These are phyloP conservation scores for Diaporthe caulivora DNA, from an alignment of 2,329 filamentous ascomycete species.

Conservation along the genomic window DNA sequence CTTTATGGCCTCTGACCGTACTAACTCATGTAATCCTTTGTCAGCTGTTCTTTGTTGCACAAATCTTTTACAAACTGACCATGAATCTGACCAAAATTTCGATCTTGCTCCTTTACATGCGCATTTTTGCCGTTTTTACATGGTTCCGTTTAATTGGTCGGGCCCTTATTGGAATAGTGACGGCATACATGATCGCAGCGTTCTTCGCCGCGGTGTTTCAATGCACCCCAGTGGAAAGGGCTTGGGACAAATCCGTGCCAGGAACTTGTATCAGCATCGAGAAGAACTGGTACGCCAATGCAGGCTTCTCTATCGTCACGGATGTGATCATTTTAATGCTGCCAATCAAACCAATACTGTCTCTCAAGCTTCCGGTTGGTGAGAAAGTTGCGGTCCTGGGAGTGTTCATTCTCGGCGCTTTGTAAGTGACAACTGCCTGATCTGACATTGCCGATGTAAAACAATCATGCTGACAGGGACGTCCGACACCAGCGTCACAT, in stretches of 20 bases:
- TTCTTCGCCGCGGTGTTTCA: slow-evolving; percentile 12
- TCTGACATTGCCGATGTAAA: not conserved
- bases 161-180: slow-evolving; percentile 10
- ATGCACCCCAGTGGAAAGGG: not conserved
- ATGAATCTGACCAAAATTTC: slow-evolving; percentile 19
- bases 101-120: slow-evolving; percentile 13
- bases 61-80: slow-evolving; percentile 18
- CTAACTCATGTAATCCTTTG: not conserved
- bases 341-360: slow-evolving; percentile 9
- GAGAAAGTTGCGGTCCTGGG: slow-evolving; percentile 12
- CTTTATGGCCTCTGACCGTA: not conserved
- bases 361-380: slow-evolving; percentile 5
- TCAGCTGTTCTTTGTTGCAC: slow-evolving; percentile 19
- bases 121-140: not conserved
- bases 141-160: slow-evolving; percentile 3
- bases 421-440: not conserved
- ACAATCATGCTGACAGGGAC: not conserved
- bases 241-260: not conserved
- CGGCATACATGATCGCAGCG: slow-evolving; percentile 17
- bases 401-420: not conserved
- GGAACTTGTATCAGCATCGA: slow-evolving; percentile 19
- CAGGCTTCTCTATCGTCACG: slow-evolving; percentile 9
- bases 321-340: slow-evolving; percentile 6
- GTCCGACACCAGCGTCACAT: not conserved
- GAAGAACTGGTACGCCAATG: slow-evolving; percentile 21